phyloP scores from a whole-genome alignment of 2,329 filamentous ascomycete species.

The Diaporthe sp. region DNA sequence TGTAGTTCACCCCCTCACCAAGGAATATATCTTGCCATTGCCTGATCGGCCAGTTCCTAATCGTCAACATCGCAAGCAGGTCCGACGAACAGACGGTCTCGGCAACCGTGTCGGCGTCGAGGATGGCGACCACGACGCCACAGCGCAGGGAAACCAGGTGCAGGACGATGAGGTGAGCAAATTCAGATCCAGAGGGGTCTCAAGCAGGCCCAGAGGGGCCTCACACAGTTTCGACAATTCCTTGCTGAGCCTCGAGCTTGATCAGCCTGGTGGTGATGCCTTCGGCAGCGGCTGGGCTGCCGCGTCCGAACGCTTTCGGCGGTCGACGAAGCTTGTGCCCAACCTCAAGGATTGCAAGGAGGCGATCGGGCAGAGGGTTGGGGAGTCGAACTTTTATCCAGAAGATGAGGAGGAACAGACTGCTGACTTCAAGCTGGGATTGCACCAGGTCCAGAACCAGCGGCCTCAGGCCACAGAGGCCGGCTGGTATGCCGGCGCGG shows the following conservation, averaged over 20 bases:
- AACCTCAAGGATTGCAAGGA: conserved; percentile 37
- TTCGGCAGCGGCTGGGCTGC: conserved; percentile 35
- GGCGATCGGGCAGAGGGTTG: conserved; percentile 20
- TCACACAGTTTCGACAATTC: not conserved
- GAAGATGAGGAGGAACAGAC: conserved; percentile 13
- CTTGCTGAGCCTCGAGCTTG: not conserved
- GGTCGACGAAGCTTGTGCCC: conserved; percentile 33
- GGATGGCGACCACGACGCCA: not conserved
- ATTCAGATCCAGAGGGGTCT: not conserved
- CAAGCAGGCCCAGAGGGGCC: not conserved
- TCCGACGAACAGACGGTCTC: not conserved
- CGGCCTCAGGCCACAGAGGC: not conserved
- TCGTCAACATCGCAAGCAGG: not conserved
- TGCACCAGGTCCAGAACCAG: not conserved
- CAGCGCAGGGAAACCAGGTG: not conserved
- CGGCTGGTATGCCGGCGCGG: not conserved
- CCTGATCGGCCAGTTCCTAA: conserved; percentile 29
- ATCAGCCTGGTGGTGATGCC: conserved; percentile 2
- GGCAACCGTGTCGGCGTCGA: not conserved
- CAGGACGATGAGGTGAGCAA: conserved; percentile 19
- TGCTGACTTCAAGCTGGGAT: conserved; percentile 27
- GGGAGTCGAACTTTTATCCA: conserved; percentile 24
- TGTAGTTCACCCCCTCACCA: conserved; percentile 37
- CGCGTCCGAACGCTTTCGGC: conserved; percentile 33
- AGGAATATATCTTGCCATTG: conserved; percentile 35